Percentiles rank a stretch among this genome's conserved stretches.
Conservation (phyloP, 257 asterid species). For the Parsonsia alboflavescens region DNA sequence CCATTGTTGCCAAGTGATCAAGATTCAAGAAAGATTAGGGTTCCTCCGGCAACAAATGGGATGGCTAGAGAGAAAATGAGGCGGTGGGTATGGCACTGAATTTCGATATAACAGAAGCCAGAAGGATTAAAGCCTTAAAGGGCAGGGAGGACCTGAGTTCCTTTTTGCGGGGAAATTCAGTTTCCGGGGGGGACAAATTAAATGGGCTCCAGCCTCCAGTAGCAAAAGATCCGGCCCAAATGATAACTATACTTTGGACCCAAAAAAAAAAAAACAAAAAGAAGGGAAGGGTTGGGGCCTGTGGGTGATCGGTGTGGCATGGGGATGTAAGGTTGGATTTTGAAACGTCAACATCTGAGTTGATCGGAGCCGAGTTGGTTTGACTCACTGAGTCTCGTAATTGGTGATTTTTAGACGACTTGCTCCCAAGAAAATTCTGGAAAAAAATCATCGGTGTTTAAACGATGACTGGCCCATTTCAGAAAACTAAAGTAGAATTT, state of each 20-base stretch:
- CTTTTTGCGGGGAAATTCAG: constrained; percentile 68
- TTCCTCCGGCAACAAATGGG: background rate
- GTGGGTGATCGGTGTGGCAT: no score
- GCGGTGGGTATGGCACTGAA: background rate
- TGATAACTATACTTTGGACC: no score
- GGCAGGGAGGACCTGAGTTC: constrained; percentile 4
- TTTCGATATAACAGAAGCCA: background rate
- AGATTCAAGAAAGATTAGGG: background rate
- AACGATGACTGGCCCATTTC: background rate
- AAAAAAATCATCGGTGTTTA: background rate
- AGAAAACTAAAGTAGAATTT: background rate
- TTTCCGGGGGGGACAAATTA: constrained; percentile 12
- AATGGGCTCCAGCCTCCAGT: background rate
- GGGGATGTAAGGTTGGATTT: no score
- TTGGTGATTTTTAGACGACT: background rate
- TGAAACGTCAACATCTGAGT: background rate
- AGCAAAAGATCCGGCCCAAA: no score
- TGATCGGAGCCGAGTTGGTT: no score
- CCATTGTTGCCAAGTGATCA: constrained; percentile 24
- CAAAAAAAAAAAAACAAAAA: no score
- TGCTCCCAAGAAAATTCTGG: constrained; percentile 7
- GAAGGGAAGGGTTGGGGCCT: no score
- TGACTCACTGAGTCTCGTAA: background rate
- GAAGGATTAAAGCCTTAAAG: constrained; percentile 12
- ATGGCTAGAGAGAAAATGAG: constrained; percentile 1